These are phyloP conservation scores for Pseudevernia furfuracea DNA, from an alignment of 495 filamentous ascomycete species.

Conservation along the genomic window DNA sequence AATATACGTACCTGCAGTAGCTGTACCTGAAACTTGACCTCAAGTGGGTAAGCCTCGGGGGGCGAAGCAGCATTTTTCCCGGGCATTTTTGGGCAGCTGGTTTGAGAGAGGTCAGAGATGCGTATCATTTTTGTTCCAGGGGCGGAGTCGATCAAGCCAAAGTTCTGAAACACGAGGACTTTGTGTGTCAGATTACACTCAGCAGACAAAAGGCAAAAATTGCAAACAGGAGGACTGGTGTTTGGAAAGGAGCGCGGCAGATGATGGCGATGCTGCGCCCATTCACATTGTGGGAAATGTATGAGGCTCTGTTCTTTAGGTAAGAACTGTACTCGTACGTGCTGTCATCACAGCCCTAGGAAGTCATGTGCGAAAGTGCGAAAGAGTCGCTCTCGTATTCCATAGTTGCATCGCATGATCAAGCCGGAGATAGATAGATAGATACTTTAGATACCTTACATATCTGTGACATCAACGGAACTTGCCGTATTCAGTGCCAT, in stretches of 20 bases:
- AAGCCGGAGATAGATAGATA: neutral
- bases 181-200: slow-evolving; percentile 13
- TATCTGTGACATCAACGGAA: neutral
- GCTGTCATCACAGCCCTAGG: neutral
- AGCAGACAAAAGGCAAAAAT: slow-evolving; percentile 2
- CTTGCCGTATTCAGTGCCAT: neutral
- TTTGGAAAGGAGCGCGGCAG: slow-evolving; percentile 21
- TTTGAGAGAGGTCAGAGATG: neutral
- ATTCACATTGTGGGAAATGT: neutral
- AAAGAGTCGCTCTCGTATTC: neutral
- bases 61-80: neutral
- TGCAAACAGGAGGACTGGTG: slow-evolving; percentile 1
- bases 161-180: slow-evolving; percentile 15
- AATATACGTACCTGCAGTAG: neutral
- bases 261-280: slow-evolving; percentile 13
- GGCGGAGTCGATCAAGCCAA: slow-evolving; percentile 7
- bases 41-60: neutral
- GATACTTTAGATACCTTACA: too few species aligned
- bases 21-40: neutral
- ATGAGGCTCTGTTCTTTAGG: neutral
- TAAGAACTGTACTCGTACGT: too few species aligned
- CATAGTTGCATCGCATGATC: neutral
- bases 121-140: neutral
- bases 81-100: slow-evolving; percentile 2
- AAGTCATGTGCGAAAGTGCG: neutral